Conservation (phyloP, 2,329 filamentous ascomycete species). For the Alternaria infectoria region DNA sequence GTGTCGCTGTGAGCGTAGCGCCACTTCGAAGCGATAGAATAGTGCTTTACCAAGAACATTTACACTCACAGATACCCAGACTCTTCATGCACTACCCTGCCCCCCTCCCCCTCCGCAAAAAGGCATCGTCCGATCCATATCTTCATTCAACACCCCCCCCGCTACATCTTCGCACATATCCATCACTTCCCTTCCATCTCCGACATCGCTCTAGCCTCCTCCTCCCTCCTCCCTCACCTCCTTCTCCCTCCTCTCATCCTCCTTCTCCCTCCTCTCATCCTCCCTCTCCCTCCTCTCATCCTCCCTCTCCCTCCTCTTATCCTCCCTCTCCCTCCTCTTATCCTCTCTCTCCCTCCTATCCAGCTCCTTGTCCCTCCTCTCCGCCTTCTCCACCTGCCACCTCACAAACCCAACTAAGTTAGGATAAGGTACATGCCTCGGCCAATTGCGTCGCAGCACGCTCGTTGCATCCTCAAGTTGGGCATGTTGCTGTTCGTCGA, state of each 20-base stretch:
- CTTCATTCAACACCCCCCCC: not conserved
- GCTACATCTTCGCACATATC: not conserved
- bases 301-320: no score
- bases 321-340: no score
- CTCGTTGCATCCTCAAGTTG: not conserved
- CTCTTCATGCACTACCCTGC: not conserved
- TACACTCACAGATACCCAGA: not conserved
- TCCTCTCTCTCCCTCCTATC: no score
- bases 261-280: no score
- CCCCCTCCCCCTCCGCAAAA: not conserved
- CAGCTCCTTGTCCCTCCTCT: not conserved
- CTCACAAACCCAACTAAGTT: not conserved
- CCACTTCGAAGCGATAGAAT: constrained; percentile 10
- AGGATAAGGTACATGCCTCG: not conserved
- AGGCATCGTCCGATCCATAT: not conserved
- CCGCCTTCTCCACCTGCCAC: not conserved
- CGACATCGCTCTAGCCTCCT: no score
- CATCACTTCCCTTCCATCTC: not conserved
- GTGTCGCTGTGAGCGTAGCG: not conserved
- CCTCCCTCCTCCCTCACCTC: no score
- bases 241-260: not conserved
- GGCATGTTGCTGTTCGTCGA: not conserved
- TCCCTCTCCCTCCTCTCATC: no score
- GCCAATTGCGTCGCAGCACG: not conserved
- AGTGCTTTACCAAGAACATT: not conserved